Evolutionary conservation across 2,329 filamentous ascomycete species (phyloP).

Genomic region (Parafenestella ontariensis): DNA sequence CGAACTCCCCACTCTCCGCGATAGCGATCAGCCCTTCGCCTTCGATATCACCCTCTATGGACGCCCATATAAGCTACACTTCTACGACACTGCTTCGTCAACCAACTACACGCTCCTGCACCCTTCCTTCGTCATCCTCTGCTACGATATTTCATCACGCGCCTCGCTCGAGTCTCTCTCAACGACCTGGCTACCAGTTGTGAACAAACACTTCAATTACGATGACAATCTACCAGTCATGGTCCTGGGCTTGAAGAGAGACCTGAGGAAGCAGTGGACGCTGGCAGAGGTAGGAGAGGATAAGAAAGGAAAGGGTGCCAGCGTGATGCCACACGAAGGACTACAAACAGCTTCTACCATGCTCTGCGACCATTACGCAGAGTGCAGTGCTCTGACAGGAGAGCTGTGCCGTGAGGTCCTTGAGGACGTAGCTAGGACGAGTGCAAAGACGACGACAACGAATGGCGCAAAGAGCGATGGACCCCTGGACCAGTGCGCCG

Average conservation of each 20-base stretch:
- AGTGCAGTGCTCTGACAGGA: slow-evolving; percentile 67
- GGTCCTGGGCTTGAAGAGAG: slow-evolving; percentile 65
- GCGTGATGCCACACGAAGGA: slow-evolving; percentile 61
- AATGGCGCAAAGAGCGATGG: slow-evolving; percentile 58
- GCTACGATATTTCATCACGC: slow-evolving; percentile 65
- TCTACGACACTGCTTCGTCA: slow-evolving; percentile 64
- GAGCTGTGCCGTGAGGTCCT: slow-evolving; percentile 66
- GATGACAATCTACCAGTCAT: slow-evolving; percentile 63
- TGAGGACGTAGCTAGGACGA: slow-evolving; percentile 66
- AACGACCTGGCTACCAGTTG: slow-evolving; percentile 52
- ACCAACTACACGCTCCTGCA: slow-evolving; percentile 63
- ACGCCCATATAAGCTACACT: slow-evolving; percentile 61
- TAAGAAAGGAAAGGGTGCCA: slow-evolving; percentile 44
- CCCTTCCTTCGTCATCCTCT: slow-evolving; percentile 64
- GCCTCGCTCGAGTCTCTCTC: slow-evolving; percentile 58
- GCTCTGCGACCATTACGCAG: slow-evolving; percentile 67
- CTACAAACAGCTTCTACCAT: slow-evolving; percentile 63
- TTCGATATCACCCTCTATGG: slow-evolving; percentile 66
- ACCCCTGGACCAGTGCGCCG: slow-evolving; percentile 19
- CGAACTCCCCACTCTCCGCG: slow-evolving; percentile 55
- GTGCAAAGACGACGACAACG: slow-evolving; percentile 64
- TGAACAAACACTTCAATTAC: slow-evolving; percentile 61
- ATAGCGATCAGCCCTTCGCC: slow-evolving; percentile 64
- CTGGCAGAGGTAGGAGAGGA: slow-evolving; percentile 46
- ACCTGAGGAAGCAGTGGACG: slow-evolving; percentile 57